Conservation (phyloP, 495 filamentous ascomycete species). For the Neurospora sp. region DNA sequence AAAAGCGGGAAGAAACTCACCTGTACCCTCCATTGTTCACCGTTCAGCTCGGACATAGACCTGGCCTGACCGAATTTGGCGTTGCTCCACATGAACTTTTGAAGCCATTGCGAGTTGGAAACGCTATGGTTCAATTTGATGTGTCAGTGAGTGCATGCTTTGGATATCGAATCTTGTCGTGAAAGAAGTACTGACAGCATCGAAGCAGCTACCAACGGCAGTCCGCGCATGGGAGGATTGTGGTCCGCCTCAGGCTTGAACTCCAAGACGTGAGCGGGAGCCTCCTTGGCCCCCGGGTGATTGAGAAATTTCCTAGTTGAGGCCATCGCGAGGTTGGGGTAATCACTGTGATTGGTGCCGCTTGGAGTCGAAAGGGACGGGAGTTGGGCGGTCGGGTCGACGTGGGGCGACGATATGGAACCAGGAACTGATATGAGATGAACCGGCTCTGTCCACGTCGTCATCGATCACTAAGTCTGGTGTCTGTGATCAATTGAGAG, state of each 20-base stretch:
- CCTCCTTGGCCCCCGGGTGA: slow-evolving; percentile 24
- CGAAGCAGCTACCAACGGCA: slow-evolving; percentile 17
- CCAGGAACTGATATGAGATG: neutral
- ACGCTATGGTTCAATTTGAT: slow-evolving; percentile 12
- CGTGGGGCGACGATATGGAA: neutral
- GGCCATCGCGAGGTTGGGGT: slow-evolving; percentile 1
- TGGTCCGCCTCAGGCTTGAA: slow-evolving; percentile 15
- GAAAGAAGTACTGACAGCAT: slow-evolving; percentile 12
- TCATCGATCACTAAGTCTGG: neutral
- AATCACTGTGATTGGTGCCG: neutral
- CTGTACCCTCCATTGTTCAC: slow-evolving; percentile 53
- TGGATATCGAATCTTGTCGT: neutral
- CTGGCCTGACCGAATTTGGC: slow-evolving; percentile 59
- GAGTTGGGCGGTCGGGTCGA: neutral
- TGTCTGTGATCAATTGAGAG: neutral
- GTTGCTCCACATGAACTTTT: slow-evolving; percentile 50
- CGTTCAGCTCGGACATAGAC: slow-evolving; percentile 45
- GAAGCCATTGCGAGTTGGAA: slow-evolving; percentile 12
- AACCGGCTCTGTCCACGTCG: neutral
- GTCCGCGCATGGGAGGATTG: slow-evolving; percentile 23
- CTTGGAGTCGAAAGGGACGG: neutral
- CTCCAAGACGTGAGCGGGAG: slow-evolving; percentile 11
- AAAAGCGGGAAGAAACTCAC: slow-evolving; percentile 2
- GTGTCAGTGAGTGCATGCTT: neutral
- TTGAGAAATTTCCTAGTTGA: slow-evolving; percentile 17